These are phyloP conservation scores for Trametes sp. DNA, from an alignment of 1,284 basidiomycete species.

Conservation along the genomic window DNA sequence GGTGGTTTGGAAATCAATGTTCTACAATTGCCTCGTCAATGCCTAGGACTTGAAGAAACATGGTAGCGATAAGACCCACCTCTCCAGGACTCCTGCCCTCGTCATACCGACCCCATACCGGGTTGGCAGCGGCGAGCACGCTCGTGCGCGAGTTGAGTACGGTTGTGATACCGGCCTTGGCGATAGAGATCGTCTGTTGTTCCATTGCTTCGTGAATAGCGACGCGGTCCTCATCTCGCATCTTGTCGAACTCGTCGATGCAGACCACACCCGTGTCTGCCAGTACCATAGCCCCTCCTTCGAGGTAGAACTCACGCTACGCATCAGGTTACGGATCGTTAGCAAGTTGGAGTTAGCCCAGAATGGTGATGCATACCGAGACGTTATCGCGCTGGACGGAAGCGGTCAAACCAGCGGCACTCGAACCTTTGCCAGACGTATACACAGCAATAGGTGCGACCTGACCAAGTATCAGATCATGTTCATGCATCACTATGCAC, in stretches of 20 bases:
- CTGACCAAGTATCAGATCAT: slow-evolving; percentile 46
- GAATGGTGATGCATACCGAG: slow-evolving; percentile 64
- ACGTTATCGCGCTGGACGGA: slow-evolving; percentile 95
- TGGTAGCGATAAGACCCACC: too few species aligned
- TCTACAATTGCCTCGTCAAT: too few species aligned
- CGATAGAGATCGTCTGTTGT: slow-evolving; percentile 99
- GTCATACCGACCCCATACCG: slow-evolving; percentile 98
- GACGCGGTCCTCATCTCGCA: slow-evolving; percentile 98
- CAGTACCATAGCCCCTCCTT: slow-evolving; percentile 99
- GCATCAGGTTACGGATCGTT: not conserved
- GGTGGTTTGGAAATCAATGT: slow-evolving; percentile 99
- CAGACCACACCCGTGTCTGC: slow-evolving; percentile 99
- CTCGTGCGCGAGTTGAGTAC: slow-evolving; percentile 96
- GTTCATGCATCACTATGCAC: not conserved
- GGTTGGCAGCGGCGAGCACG: slow-evolving; percentile 97
- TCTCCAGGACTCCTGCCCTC: slow-evolving; percentile 98
- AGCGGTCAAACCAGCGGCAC: slow-evolving; percentile 97
- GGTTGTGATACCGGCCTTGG: slow-evolving; percentile 99
- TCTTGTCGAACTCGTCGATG: slow-evolving; percentile 99
- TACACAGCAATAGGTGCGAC: slow-evolving; percentile 98
- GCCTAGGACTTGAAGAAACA: too few species aligned
- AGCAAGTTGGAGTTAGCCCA: not conserved
- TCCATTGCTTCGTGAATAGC: slow-evolving; percentile 99
- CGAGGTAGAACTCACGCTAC: slow-evolving; percentile 97
- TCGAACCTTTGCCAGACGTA: slow-evolving; percentile 97